phyloP scores from a whole-genome alignment of 306 rosid species.

The Hippophae rhamnoides region DNA sequence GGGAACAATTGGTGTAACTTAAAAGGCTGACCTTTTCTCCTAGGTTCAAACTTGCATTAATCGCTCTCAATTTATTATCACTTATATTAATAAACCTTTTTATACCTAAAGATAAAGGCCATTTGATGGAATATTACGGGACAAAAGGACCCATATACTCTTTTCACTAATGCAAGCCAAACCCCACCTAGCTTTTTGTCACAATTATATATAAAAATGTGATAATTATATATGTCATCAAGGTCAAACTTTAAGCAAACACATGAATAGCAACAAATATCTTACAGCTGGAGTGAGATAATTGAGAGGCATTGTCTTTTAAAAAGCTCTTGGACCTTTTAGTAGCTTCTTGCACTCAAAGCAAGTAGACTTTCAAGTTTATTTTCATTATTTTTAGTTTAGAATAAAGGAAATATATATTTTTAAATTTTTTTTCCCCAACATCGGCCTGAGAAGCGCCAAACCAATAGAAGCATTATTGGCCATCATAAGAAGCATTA shows the following conservation, averaged over 20 bases:
- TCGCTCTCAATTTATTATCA: slow-evolving; percentile 14
- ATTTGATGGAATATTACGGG: slow-evolving; percentile 60
- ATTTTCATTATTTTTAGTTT: slow-evolving; percentile 23
- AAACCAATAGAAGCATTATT: slow-evolving; percentile 49
- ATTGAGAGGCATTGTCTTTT: slow-evolving; percentile 38
- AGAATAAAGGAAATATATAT: slow-evolving; percentile 49
- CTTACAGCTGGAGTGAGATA: slow-evolving; percentile 46
- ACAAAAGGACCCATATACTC: slow-evolving; percentile 54
- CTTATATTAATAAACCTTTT: slow-evolving; percentile 21
- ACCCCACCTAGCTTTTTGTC: slow-evolving; percentile 39
- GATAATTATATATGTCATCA: slow-evolving; percentile 62
- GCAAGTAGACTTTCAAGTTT: slow-evolving; percentile 79
- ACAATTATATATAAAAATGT: slow-evolving; percentile 15
- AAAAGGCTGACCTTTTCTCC: slow-evolving; percentile 17
- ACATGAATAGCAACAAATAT: slow-evolving; percentile 40
- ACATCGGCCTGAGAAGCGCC: slow-evolving; percentile 47
- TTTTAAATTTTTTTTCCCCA: slow-evolving; percentile 41
- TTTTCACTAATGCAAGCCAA: slow-evolving; percentile 50
- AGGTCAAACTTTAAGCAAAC: slow-evolving; percentile 97
- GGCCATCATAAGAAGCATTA: no score
- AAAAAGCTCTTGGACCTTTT: slow-evolving; percentile 60
- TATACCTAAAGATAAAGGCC: slow-evolving; percentile 23
- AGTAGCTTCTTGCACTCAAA: slow-evolving; percentile 99
- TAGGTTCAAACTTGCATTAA: slow-evolving; percentile 17
- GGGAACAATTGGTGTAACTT: slow-evolving; percentile 14